phyloP scores from a whole-genome alignment of 148 eudicot genomes.

The Rhododendron molle region DNA sequence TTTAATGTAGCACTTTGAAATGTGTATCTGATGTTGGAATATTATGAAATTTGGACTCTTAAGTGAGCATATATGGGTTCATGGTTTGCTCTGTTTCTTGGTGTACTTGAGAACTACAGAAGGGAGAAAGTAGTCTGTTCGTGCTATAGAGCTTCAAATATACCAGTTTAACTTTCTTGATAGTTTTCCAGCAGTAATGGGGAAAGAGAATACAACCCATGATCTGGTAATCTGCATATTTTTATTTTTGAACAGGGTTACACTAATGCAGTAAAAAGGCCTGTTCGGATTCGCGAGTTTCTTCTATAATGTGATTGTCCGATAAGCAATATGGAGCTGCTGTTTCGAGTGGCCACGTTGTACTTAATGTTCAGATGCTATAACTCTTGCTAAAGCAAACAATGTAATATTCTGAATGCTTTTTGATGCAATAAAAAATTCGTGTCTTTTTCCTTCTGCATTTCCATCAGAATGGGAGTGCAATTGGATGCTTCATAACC shows the following conservation, averaged over 20 bases:
- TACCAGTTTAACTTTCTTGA: not conserved
- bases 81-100: not conserved
- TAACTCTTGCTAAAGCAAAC: not conserved
- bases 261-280: constrained; percentile 97
- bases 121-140: not conserved
- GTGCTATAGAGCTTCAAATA: not conserved
- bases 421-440: not conserved
- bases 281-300: constrained; percentile 76
- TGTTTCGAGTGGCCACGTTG: not conserved
- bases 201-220: not conserved
- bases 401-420: not conserved
- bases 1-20: not conserved
- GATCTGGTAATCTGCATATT: not conserved
- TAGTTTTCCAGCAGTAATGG: not conserved
- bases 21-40: not conserved
- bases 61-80: not conserved
- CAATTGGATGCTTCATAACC: not conserved
- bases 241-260: constrained; percentile 57
- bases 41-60: not conserved
- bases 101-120: not conserved
- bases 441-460: not conserved
- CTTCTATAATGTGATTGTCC: constrained; percentile 18
- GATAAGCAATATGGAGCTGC: not conserved
- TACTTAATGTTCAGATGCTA: constrained; percentile 1
- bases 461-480: not conserved